phyloP scores from a whole-genome alignment of 148 eudicot species.

The Rhododendron vialii region DNA sequence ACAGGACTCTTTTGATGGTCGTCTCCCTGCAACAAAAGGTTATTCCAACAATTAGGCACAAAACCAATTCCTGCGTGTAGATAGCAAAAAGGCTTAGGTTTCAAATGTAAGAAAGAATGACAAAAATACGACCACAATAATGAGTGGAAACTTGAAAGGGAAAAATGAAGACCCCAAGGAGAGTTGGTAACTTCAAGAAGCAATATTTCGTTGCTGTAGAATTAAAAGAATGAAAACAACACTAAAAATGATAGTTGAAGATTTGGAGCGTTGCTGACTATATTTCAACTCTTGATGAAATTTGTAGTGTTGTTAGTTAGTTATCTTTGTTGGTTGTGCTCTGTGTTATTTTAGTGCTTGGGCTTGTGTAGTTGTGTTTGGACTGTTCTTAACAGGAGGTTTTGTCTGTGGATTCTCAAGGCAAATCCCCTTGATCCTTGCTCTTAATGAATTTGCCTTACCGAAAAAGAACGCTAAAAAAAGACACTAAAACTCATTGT shows the following conservation, averaged over 20 bases:
- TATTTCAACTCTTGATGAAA: neutral
- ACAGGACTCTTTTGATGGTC: conserved; percentile 32
- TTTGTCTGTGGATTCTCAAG: neutral
- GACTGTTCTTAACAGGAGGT: neutral
- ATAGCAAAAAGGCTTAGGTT: neutral
- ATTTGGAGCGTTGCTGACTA: neutral
- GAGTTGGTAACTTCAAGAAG: neutral
- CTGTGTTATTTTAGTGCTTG: neutral
- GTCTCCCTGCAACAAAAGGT: conserved; percentile 35
- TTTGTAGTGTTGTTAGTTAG: neutral
- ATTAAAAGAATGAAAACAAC: neutral
- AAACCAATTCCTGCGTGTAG: neutral
- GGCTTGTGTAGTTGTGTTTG: neutral
- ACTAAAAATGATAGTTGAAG: neutral
- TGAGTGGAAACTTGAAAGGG: neutral
- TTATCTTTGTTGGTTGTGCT: neutral
- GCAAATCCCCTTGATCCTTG: neutral
- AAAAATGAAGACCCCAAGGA: neutral
- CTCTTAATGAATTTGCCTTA: neutral
- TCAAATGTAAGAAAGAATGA: neutral
- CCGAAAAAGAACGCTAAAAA: neutral
- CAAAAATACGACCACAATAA: neutral
- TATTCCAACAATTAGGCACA: neutral
- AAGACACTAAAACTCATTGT: neutral
- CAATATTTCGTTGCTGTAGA: neutral